Percentiles rank a stretch among this genome's conserved stretches.
phyloP scores from a whole-genome alignment of 2,329 filamentous ascomycete genomes.

The Xylaria hypoxylon region DNA sequence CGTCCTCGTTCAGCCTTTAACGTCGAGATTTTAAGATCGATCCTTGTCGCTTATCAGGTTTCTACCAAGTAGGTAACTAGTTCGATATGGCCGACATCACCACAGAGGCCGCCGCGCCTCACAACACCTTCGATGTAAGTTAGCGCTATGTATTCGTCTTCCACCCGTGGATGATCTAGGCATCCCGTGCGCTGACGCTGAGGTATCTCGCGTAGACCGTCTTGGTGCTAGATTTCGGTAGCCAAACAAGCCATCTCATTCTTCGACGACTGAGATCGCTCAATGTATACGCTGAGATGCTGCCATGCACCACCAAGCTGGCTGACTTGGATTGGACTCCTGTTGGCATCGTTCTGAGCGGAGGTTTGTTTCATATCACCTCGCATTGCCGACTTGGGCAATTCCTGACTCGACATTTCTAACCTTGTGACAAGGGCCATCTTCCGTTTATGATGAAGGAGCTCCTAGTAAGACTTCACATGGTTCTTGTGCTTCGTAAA shows the following conservation, averaged over 20 bases:
- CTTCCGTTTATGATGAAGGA: conserved; percentile 82
- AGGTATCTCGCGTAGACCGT: conserved; percentile 69
- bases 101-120: conserved; percentile 49
- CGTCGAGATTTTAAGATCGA: conserved; percentile 5
- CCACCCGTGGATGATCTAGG: not conserved
- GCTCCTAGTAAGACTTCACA: conserved; percentile 63
- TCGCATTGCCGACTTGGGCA: conserved; percentile 6
- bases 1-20: conserved; percentile 3
- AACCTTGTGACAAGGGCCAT: conserved; percentile 54
- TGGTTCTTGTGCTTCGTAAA: conserved; percentile 4
- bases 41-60: conserved; percentile 10
- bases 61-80: not conserved
- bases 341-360: conserved; percentile 83
- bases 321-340: conserved; percentile 82
- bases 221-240: conserved; percentile 75
- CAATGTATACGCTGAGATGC: conserved; percentile 85
- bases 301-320: conserved; percentile 86
- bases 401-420: conserved; percentile 10
- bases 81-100: conserved; percentile 27
- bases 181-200: conserved; percentile 25
- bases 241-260: conserved; percentile 79
- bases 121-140: conserved; percentile 55
- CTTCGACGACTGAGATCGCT: conserved; percentile 80
- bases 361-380: conserved; percentile 61
- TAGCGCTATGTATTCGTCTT: not conserved